Evolutionary conservation across 106 monocot species (phyloP), one percentile per base, ranked within the genome.

Genomic region (Gastrodia elata): DNA sequence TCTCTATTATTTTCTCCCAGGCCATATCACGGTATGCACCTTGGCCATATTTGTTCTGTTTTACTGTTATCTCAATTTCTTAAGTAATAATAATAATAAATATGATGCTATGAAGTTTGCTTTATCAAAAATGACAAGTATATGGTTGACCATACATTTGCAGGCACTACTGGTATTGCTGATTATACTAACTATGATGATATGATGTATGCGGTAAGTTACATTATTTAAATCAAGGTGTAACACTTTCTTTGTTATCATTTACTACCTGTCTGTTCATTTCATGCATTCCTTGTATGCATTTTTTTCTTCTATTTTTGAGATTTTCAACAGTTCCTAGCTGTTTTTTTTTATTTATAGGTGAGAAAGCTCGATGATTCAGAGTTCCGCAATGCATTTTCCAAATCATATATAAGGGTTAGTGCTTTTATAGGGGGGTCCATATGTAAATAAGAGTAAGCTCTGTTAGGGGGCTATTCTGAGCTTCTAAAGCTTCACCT

Each of bases 181-280:
- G 96, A 92, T 71, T 96, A 92, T 74, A 90, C 92, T 59, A 90
- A 89, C 71, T 90, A 90, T 80, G 96, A 96, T 48, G 92, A 96
- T 42, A 96, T 96, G 96, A 96, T 86, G 72, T 88, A 91, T 88
- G 96, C 96, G 80, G 92, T 92, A 79, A 57, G 84, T 78, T 61
- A 20, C 14, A 10, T 67, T 56, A 14, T 70, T 11, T 65, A 38
- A 64, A 74, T 18, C 67, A 13, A 16, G 61, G 24, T 36, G 40
- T 24, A 25, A 16, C 40, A 65, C 14, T 10, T 18, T 18, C 57
- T 46, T 28, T 40, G 27, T 64, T 27, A 46, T n/a, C n/a, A n/a
- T n/a, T n/a, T n/a, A n/a, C n/a, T n/a, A n/a, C n/a, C n/a, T n/a
- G 3, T 81, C 22, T 22, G 9, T 43, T 6, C 27, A n/a, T 26